Base-by-base conservation (phyloP, 1,284 basidiomycete species). In the Ustilago shanxiensis region DNA sequence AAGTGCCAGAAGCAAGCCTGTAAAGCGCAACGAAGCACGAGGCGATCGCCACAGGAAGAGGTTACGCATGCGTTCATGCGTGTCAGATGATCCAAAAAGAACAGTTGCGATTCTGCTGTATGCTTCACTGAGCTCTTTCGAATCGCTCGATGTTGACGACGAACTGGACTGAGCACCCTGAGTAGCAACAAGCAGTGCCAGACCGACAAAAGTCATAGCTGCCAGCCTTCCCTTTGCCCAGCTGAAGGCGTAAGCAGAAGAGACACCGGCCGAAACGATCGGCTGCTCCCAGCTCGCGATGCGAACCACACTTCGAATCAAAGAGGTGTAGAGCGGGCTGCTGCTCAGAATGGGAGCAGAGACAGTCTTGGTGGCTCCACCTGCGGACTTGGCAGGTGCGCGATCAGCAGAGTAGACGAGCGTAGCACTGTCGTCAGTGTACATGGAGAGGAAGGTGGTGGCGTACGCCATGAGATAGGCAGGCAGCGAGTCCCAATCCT, bases 31-130 rank as follows among this genome's bases (percentile, higher is more conserved):
- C 18, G 71, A 75, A 13, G 79, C 78, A 13, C 56, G 53, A 1
- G 73, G 67, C 37, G 69, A 73, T 47, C 75, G 54, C 59, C 67
- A 68, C 5, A 67, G 64, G 1, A 60, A 14, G 45, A 81, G 28
- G 47, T 81, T 81, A 51, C 69, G 65, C 33, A 79, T 57, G 26
- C 73, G 66, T 49, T 81, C 69, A 26, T 75, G 74, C 6, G 70
- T 71, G 47, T 56, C 60, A 14, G 65, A 60, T 2, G 65, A 60
- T 1, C 73, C 70, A n/a, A 72, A 37, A 33, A 77, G n/a, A 0
- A 64, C 41, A 8, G 74, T 35, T 1, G 66, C 60, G 6, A 64
- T 50, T 29, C 47, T 53, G 47, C 41, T 49, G 41, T 79, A 78
- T 14, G 57, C 61, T 31, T 62, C 60, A 28, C 51, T 58, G 57